Base-by-base conservation (phyloP, 371 early-diverging fungal species). In the Mortierella polycephala region DNA sequence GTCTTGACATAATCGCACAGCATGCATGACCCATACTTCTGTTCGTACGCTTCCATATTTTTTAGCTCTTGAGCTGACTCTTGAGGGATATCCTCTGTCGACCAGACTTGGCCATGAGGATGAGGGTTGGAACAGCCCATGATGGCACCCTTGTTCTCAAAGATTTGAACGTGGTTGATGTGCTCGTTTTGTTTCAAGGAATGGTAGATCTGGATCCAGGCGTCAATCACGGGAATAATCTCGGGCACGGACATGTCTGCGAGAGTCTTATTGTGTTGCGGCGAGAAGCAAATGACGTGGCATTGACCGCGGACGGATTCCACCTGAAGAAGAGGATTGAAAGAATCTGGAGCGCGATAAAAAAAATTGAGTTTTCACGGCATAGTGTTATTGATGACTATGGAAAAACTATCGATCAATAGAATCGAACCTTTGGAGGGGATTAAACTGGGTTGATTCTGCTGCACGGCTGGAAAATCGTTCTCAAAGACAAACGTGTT, bases 121-220 rank as follows among this genome's bases (percentile, higher is more conserved):
- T 98, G 97, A 30, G 97, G 97, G 77, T 96, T 97, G 14, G 95
- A 94, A 82, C 97, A 97, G 13, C 97, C 97, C 97, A 98, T 97
- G 62, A 91, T 89, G 3, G 91, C 85, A n/a, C 98, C 98, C 85
- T 97, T 97, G 85, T 97, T 98, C 74, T 98, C 98, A 85, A 98
- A 98, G 44, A 97, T 86, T 83, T 97, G 96, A 37, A 94, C 92
- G 73, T 96, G 92, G n/a, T 81, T 79, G 64, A 94, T 84, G 30
- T 63, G 71, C 0, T 81, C 75, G 30, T 85, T 82, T 16, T 82
- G 67, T 8, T 83, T 68, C 65, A 90, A 82, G 11, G 74, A 69
- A 16, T 81, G 56, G 68, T 89, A 93, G 8, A 87, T 75, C n/a
- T 82, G 59, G 21, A 83, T 85, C 97, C 98, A 98, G 5, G 87